These are phyloP conservation scores for Buddleja alternifolia DNA, from an alignment of 257 asterid genomes.

Conservation along the genomic window DNA sequence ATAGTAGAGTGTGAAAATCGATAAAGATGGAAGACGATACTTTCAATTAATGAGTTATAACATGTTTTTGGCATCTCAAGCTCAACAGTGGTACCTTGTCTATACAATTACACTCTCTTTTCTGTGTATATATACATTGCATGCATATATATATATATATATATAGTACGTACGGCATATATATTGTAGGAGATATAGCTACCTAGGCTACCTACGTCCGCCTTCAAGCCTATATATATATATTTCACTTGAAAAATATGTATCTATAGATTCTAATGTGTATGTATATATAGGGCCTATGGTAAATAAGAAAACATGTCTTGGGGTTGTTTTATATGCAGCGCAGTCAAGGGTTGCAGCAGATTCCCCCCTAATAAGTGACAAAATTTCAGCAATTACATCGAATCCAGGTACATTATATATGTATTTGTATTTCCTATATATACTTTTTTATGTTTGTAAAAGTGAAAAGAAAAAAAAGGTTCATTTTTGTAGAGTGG, in stretches of 20 bases:
- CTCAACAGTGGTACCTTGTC: slow-evolving; percentile 37
- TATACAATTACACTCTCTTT: slow-evolving; percentile 36
- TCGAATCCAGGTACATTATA: slow-evolving; percentile 41
- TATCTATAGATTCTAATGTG: slow-evolving; percentile 4
- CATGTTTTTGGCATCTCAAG: slow-evolving; percentile 57
- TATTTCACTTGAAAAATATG: slow-evolving; percentile 10
- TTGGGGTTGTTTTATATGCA: slow-evolving; percentile 9
- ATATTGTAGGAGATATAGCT: slow-evolving; percentile 20
- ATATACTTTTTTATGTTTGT: slow-evolving; percentile 34
- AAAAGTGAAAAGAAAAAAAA: neutral
- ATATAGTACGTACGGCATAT: slow-evolving; percentile 4
- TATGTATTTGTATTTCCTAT: neutral
- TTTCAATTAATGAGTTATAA: slow-evolving; percentile 39
- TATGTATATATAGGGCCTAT: slow-evolving; percentile 23
- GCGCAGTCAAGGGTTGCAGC: slow-evolving; percentile 16
- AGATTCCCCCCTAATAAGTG: slow-evolving; percentile 40
- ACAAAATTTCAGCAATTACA: slow-evolving; percentile 42
- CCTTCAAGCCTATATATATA: too few relatives aligned
- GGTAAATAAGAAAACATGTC: slow-evolving; percentile 29
- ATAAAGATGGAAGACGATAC: slow-evolving; percentile 30
- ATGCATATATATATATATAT: neutral
- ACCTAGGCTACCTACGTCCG: too few relatives aligned
- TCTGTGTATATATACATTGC: neutral
- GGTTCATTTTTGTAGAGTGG: slow-evolving; percentile 1
- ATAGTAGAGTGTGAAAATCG: slow-evolving; percentile 28